phyloP scores from a whole-genome alignment of 768 basidiomycete genomes.

The Jaapia argillacea region DNA sequence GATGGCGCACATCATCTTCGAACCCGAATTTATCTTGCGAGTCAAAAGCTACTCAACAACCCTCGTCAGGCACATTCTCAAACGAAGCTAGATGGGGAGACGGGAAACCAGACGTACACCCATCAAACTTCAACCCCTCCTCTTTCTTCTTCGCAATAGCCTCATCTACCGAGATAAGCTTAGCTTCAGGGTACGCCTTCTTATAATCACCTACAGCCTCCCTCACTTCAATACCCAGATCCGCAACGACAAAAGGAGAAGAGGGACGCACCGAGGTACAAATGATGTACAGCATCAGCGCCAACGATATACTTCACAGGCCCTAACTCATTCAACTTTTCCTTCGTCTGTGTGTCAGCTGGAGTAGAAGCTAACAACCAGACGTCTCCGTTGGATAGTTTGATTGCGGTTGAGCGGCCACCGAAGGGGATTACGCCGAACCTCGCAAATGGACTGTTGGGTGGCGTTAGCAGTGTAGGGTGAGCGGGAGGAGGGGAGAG shows the following conservation, averaged over 20 bases:
- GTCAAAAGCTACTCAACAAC: constrained; percentile 25
- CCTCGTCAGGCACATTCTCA: constrained; percentile 10
- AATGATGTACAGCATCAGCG: constrained; percentile 46
- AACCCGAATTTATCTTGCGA: constrained; percentile 57
- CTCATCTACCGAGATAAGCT: constrained; percentile 58
- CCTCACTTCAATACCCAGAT: constrained; percentile 7
- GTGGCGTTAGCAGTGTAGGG: background rate
- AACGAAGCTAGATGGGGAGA: background rate
- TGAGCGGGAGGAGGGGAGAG: constrained; percentile 6
- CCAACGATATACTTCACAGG: constrained; percentile 60
- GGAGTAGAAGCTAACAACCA: constrained; percentile 83
- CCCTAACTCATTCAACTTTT: constrained; percentile 51
- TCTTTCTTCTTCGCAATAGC: constrained; percentile 41
- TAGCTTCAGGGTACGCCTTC: constrained; percentile 60
- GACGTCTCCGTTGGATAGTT: constrained; percentile 54
- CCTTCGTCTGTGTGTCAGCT: constrained; percentile 52
- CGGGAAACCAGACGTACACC: constrained; percentile 31
- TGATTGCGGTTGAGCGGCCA: constrained; percentile 76
- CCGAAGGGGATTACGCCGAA: constrained; percentile 66
- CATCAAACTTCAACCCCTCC: constrained; percentile 47
- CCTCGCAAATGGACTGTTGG: constrained; percentile 52
- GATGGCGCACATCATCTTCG: constrained; percentile 46
- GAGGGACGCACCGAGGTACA: constrained; percentile 38
- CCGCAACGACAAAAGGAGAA: constrained; percentile 11
- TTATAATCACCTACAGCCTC: constrained; percentile 44